Conservation (phyloP, 208 protist species). For the Wallacemonas sp. region DNA sequence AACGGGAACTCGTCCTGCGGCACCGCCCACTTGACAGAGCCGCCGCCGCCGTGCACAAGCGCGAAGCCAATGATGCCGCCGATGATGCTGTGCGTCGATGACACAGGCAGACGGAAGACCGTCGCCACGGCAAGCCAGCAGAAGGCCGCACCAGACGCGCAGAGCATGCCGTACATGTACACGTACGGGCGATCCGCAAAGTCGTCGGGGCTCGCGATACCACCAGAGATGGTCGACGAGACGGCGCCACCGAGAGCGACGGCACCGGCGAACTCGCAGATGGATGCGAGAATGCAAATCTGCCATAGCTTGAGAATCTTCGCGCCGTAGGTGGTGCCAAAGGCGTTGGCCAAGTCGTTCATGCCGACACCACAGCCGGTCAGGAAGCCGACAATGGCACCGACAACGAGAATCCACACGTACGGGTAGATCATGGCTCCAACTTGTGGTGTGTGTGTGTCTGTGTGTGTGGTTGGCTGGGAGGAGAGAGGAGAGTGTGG, state of each 20-base stretch:
- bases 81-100: conserved; percentile 80
- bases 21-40: conserved; percentile 61
- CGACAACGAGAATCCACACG: conserved; percentile 32
- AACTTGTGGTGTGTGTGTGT: too few relatives aligned
- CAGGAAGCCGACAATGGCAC: conserved; percentile 58
- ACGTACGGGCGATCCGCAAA: conserved; percentile 47
- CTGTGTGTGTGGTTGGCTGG: too few relatives aligned
- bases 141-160: conserved; percentile 63
- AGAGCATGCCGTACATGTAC: conserved; percentile 74
- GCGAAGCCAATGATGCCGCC: conserved; percentile 85
- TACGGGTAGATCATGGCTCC: conserved; percentile 21
- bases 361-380: conserved; percentile 62
- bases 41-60: conserved; percentile 67
- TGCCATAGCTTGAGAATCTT: conserved; percentile 56
- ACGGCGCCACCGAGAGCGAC: conserved; percentile 48
- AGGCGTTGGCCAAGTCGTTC: conserved; percentile 84
- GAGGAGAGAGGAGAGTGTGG: too few relatives aligned
- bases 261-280: conserved; percentile 69
- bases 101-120: conserved; percentile 65
- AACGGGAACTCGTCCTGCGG: conserved; percentile 61
- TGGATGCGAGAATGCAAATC: conserved; percentile 61
- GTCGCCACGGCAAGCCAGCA: conserved; percentile 69
- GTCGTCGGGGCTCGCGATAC: conserved; percentile 37
- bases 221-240: conserved; percentile 51
- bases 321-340: conserved; percentile 68